phyloP scores from a whole-genome alignment of 2,329 filamentous ascomycete genomes.

The Sphaerostilbella broomeana region DNA sequence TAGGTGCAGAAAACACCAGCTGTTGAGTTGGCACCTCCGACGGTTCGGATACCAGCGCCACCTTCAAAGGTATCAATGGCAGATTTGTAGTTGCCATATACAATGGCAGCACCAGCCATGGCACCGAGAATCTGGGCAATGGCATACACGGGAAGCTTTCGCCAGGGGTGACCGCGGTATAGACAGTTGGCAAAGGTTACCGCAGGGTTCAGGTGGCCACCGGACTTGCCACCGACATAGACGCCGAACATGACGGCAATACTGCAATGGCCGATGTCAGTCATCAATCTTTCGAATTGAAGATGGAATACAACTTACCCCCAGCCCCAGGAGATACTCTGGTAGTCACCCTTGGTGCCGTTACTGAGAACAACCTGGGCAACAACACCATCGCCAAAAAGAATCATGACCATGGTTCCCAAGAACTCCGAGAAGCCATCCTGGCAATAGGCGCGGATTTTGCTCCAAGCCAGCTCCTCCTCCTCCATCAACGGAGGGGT shows the following conservation, averaged over 20 bases:
- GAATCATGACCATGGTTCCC: slow-evolving; percentile 59
- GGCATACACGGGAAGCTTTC: slow-evolving; percentile 62
- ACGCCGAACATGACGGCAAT: slow-evolving; percentile 64
- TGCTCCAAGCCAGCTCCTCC: slow-evolving; percentile 41
- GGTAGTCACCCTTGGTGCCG: slow-evolving; percentile 40
- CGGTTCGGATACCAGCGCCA: slow-evolving; percentile 52
- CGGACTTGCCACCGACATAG: slow-evolving; percentile 58
- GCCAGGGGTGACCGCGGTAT: slow-evolving; percentile 62
- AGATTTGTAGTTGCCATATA: slow-evolving; percentile 58
- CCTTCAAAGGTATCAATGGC: slow-evolving; percentile 62
- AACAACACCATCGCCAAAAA: slow-evolving; percentile 66
- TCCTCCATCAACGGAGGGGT: slow-evolving; percentile 14
- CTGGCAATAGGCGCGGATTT: slow-evolving; percentile 42
- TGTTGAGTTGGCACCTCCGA: slow-evolving; percentile 51
- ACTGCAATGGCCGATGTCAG: slow-evolving; percentile 24
- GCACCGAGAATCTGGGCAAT: slow-evolving; percentile 61
- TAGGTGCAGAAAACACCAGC: slow-evolving; percentile 71
- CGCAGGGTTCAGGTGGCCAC: slow-evolving; percentile 64
- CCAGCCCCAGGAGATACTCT: slow-evolving; percentile 45
- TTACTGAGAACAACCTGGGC: slow-evolving; percentile 59
- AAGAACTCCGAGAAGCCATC: slow-evolving; percentile 63
- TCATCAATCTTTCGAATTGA: not conserved
- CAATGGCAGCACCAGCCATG: slow-evolving; percentile 53
- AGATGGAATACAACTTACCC: slow-evolving; percentile 31
- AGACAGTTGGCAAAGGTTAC: slow-evolving; percentile 64